A percentile compares a stretch with the other conserved stretches of the same genome.
Evolutionary conservation across 345 rosid genomes (phyloP).

Genomic region (Cochlearia excelsa): DNA sequence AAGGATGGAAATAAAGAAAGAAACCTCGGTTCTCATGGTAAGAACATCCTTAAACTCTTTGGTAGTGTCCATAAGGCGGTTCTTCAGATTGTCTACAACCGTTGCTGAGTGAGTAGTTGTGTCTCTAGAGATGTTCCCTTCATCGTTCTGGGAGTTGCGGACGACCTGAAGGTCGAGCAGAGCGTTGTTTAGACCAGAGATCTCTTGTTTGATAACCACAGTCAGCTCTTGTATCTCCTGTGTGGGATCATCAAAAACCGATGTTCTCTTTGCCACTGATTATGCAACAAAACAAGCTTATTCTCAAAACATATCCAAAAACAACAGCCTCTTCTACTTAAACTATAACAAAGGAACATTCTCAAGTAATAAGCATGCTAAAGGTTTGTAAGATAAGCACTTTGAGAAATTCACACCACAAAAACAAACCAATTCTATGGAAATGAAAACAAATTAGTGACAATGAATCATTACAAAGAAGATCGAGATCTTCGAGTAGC

Average conservation of each 20-base stretch:
- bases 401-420: constrained; percentile 1
- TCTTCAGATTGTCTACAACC: constrained; percentile 73
- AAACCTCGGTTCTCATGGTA: constrained; percentile 80
- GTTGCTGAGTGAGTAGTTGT: constrained; percentile 68
- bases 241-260: constrained; percentile 84
- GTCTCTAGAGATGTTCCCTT: constrained; percentile 57
- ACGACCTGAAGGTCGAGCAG: constrained; percentile 70
- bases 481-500: background rate
- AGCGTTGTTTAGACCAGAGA: constrained; percentile 72
- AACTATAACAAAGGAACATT: constrained; percentile 10
- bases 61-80: constrained; percentile 72
- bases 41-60: constrained; percentile 88
- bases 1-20: constrained; percentile 18
- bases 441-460: background rate
- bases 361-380: background rate
- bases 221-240: constrained; percentile 82
- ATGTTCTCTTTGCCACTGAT: constrained; percentile 79
- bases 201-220: constrained; percentile 74
- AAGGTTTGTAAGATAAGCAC: background rate
- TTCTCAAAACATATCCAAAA: background rate
- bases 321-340: constrained; percentile 4
- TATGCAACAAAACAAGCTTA: constrained; percentile 7
- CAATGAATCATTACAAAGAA: background rate
- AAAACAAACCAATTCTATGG: background rate
- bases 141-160: constrained; percentile 57